phyloP scores from a whole-genome alignment of 129 eudicot species.

The Tagetes patula region DNA sequence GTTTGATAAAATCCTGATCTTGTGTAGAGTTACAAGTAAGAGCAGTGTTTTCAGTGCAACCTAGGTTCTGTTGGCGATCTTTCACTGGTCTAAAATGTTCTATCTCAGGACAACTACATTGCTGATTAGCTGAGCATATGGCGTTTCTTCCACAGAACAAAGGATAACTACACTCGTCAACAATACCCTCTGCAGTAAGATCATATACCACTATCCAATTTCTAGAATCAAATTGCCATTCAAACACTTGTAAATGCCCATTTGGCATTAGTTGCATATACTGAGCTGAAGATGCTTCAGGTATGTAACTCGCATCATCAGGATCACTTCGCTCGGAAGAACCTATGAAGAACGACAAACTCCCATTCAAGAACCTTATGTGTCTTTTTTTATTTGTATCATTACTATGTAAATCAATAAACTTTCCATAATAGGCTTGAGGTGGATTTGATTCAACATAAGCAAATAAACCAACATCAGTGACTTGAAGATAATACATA shows the following conservation, averaged over 20 bases:
- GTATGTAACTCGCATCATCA: not conserved
- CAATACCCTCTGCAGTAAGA: not conserved
- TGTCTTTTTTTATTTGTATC: not conserved
- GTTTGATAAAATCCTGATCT: not conserved
- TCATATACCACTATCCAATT: not conserved
- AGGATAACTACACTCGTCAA: not conserved
- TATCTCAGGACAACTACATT: not conserved
- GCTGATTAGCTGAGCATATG: not conserved
- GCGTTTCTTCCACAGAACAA: not conserved
- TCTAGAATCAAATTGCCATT: not conserved
- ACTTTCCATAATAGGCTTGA: not conserved
- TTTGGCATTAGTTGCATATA: not conserved
- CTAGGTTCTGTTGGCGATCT: not conserved
- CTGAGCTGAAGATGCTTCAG: not conserved
- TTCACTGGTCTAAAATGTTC: conserved; percentile 1
- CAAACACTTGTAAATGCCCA: not conserved
- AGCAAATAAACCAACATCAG: not conserved
- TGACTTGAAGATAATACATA: not conserved
- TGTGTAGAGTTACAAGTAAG: not conserved
- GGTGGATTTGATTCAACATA: conserved; percentile 8
- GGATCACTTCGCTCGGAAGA: not conserved
- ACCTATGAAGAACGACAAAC: not conserved
- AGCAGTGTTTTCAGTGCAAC: not conserved
- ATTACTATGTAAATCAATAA: too few relatives aligned
- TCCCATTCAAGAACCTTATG: not conserved